Conservation (phyloP, 208 protist species). For the Acanthamoeba rhysodes region DNA sequence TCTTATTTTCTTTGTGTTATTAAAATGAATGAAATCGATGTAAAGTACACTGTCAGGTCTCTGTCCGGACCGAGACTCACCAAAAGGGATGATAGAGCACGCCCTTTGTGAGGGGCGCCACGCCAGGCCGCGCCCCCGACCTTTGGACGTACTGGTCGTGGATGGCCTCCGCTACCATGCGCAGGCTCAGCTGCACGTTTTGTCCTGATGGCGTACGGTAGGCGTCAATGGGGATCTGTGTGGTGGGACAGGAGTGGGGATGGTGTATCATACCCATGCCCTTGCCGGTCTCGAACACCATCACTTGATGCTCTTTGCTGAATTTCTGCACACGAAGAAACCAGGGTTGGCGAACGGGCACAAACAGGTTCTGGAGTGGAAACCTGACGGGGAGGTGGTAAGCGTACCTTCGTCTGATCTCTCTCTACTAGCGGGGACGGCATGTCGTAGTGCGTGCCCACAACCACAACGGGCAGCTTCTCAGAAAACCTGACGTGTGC, state of each 20-base stretch:
- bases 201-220: neutral
- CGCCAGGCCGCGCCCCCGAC: conserved; percentile 11
- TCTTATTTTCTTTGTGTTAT: no score
- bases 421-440: neutral
- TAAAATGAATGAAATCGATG: no score
- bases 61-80: neutral
- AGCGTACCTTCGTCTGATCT: neutral
- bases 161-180: conserved; percentile 61
- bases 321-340: neutral
- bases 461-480: conserved; percentile 40
- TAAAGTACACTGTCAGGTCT: neutral
- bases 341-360: neutral
- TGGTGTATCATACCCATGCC: neutral
- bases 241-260: neutral
- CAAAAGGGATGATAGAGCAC: conserved; percentile 13
- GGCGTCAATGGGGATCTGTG: neutral
- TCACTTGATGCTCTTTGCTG: conserved; percentile 3
- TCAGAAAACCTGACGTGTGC: conserved; percentile 4
- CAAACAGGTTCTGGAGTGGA: neutral
- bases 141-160: conserved; percentile 60
- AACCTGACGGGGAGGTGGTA: neutral
- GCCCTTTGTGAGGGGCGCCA: conserved; percentile 32
- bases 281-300: conserved; percentile 60
- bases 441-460: conserved; percentile 56
- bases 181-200: conserved; percentile 62